These are phyloP conservation scores for Ruellia speciosa DNA, from an alignment of 305 asterid species.

Conservation along the genomic window DNA sequence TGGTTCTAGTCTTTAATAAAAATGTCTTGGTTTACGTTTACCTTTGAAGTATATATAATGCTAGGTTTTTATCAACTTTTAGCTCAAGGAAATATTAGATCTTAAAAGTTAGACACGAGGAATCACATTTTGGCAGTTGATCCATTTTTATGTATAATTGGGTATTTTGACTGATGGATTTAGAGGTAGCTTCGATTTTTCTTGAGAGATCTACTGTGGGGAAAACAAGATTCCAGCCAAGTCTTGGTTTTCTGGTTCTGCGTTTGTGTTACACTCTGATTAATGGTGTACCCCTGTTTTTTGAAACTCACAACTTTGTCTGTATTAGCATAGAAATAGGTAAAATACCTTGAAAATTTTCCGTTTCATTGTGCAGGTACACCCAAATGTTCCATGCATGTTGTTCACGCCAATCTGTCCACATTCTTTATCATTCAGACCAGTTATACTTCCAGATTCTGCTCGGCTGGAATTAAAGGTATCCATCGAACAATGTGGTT, in stretches of 20 bases:
- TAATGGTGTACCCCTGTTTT: no score
- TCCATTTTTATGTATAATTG: no score
- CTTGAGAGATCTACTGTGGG: no score
- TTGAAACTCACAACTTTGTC: no score
- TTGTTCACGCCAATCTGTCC: slow-evolving; percentile 97
- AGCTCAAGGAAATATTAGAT: slow-evolving; percentile 17
- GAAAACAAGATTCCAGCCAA: no score
- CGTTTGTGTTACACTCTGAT: no score
- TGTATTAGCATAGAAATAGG: not conserved
- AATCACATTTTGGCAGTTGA: no score
- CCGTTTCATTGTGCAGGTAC: slow-evolving; percentile 52
- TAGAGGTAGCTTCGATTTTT: no score
- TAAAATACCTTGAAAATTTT: not conserved
- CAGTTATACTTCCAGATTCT: slow-evolving; percentile 95
- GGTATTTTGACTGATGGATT: no score
- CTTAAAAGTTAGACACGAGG: not conserved
- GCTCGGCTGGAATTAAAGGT: slow-evolving; percentile 93
- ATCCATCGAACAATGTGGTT: slow-evolving; percentile 11
- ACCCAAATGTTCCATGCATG: slow-evolving; percentile 98
- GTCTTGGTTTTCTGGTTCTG: no score
- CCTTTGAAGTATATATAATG: not conserved
- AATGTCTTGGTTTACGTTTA: no score
- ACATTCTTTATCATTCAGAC: slow-evolving; percentile 96
- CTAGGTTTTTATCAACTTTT: not conserved
- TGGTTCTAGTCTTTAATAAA: no score